These are phyloP conservation scores for Thelonectria rubi DNA, from an alignment of 2,329 filamentous ascomycete species.

Conservation along the genomic window DNA sequence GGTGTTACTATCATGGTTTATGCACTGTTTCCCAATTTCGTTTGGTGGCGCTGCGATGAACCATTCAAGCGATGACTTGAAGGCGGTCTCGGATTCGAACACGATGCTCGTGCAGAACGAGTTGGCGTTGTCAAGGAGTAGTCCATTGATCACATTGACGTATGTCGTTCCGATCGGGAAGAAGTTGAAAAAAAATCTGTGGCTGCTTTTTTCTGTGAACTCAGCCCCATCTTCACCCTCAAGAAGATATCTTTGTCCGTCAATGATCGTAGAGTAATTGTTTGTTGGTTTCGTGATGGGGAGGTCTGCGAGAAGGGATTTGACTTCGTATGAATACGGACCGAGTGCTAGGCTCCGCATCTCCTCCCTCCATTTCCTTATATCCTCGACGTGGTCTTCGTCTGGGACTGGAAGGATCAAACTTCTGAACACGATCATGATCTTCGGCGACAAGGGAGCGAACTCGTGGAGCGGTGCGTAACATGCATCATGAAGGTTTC, in stretches of 20 bases:
- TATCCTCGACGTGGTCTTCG: conserved; percentile 30
- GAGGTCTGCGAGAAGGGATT: neutral
- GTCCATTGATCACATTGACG: neutral
- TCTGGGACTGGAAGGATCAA: conserved; percentile 30
- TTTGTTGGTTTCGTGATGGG: neutral
- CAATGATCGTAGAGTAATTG: neutral
- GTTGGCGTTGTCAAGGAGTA: neutral
- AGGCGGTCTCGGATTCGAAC: neutral
- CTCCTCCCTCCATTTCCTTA: neutral
- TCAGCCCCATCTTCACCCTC: neutral
- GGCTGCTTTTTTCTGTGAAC: neutral
- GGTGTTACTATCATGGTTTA: neutral
- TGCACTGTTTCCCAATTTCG: neutral
- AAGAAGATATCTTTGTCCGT: neutral
- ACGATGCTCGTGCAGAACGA: neutral
- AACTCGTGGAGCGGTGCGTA: conserved; percentile 42
- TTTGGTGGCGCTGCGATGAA: neutral
- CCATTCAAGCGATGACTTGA: neutral
- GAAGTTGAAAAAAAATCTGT: conserved; percentile 3
- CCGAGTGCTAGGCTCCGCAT: neutral
- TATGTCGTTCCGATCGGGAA: neutral
- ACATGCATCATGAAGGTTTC: conserved; percentile 2
- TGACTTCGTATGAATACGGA: neutral
- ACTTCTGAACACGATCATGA: conserved; percentile 43
- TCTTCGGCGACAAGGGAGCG: conserved; percentile 39